Evolutionary conservation across 139 green algal species (phyloP).

Genomic region (Picochlorum sp.): DNA sequence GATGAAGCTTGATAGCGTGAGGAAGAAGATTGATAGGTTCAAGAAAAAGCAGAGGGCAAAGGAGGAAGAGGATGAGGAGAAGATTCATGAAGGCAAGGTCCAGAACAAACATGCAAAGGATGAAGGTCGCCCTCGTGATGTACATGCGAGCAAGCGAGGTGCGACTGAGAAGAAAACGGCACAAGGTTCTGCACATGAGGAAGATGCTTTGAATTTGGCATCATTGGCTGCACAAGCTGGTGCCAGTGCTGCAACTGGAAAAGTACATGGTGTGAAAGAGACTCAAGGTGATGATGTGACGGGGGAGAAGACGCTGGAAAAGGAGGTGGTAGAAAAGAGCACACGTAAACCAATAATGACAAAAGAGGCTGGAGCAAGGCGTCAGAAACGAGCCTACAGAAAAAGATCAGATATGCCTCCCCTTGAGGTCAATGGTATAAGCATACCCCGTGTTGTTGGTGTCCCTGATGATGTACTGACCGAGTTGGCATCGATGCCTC

Average conservation of each 20-base stretch:
- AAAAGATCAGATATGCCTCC: no score
- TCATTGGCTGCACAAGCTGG: constrained; percentile 8
- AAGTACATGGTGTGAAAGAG: background rate
- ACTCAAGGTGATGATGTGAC: background rate
- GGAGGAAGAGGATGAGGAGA: background rate
- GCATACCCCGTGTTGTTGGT: background rate
- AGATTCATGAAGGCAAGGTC: background rate
- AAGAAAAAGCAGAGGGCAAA: background rate
- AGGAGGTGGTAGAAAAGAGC: background rate
- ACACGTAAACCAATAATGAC: background rate
- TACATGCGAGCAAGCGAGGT: no score
- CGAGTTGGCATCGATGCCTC: background rate
- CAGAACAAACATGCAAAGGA: no score
- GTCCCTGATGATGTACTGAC: constrained; percentile 1
- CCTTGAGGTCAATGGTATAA: background rate
- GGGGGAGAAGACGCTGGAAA: background rate
- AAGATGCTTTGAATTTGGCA: background rate
- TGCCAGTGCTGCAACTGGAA: background rate
- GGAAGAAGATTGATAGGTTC: no score
- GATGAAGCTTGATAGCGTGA: background rate
- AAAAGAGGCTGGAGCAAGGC: background rate
- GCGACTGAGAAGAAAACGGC: background rate
- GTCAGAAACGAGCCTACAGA: background rate
- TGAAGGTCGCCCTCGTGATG: no score
- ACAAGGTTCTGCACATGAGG: background rate